Base-by-base conservation (phyloP, 148 eudicot genomes). In the Rhododendron vialii region DNA sequence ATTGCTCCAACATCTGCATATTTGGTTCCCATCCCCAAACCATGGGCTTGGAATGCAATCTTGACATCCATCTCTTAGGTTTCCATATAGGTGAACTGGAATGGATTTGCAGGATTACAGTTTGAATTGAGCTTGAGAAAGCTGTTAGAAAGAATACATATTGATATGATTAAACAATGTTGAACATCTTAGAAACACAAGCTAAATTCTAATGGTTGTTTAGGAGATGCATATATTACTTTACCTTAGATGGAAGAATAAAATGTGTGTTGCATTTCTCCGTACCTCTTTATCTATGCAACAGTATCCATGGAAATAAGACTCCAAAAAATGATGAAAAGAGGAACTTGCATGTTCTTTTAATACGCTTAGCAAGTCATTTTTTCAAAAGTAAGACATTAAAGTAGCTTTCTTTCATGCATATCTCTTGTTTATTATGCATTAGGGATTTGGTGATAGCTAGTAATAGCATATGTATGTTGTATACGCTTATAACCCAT, bases 81-180 rank as follows among this genome's bases (percentile, higher is more conserved):
- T 45, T 28, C 36, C 57, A n/a, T 12, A 26, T 47, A 79, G 18
- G 63, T 57, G 63, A 57, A 26, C 28, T 48, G 38, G 82, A 15
- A 15, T 5, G 22, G 6, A 18, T 48, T 38, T 55, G 38, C n/a
- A 48, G 36, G 61, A 48, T 48, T 28, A 0, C 6, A 12, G 38
- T 51, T 20, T 50, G 22, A 80, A 28, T 80, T 28, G 82, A 45
- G 53, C 81, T 78, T 78, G 53, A 51, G 82, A 80, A 50, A 51
- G 61, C 63, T 48, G 63, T 50, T 50, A 28, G 82, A 57, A 80
- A 50, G 63, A 13, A 13, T 47, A 6, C 24, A 0, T 48, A 14
- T 26, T 3, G 7, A 50, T 28, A 14, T n/a, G n/a, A 22, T 78
- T 78, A 20, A 77, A 77, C 26, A 77, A 8, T 77, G 47, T 36